Evolutionary conservation across 108 stramenopile species (phyloP), one percentile per base, ranked within the genome.

Genomic region (Cyclotella atomus): DNA sequence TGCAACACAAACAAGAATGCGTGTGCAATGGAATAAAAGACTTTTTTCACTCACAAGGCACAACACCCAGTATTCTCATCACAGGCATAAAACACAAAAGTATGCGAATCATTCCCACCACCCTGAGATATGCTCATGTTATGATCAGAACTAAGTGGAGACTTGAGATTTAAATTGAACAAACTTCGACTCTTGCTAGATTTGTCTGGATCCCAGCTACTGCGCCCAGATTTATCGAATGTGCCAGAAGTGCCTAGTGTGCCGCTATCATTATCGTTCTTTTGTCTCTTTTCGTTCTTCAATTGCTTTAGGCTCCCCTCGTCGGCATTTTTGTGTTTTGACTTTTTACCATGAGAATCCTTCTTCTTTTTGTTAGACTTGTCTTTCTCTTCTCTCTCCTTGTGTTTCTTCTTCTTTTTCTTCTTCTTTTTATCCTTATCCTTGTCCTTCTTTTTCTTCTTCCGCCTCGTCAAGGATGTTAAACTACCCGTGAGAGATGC

Each of bases 51-150:
- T 65, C 21, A 65, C 64, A 71, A 79, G 12, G 77, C 70, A 60
- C 77, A 79, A 44, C 64, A 65, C 19, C 70, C 77, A 24, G 76
- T 76, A 33, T 33, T 35, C 43, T 65, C 77, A 67, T 79, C 69
- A 38, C 70, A 79, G 16, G 77, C 77, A 50, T 66, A 71, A 54
- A 71, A 71, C 3, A 71, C 68, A 19, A 70, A 54, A 30, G 33
- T 59, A 36, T 17, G 30, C 17, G 69, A 41, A 47, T 59, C 38
- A 61, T 61, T 59, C 7, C 23, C 57, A 6, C 38, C 38, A 12
- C 7, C 38, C 12, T 9, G 12, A 41, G 12, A 9, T 12, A 7
- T 41, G 9, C 38, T 41, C 12, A 41, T 41, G 9, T 41, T 12
- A 49, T 49, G 9, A 4, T n/a, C 38, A 6, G 47, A n/a, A 12